Percentiles rank a stretch among this genome's conserved stretches.
Conservation (phyloP, 805 yeast species). For the Cyberlindnera sargentensis region DNA sequence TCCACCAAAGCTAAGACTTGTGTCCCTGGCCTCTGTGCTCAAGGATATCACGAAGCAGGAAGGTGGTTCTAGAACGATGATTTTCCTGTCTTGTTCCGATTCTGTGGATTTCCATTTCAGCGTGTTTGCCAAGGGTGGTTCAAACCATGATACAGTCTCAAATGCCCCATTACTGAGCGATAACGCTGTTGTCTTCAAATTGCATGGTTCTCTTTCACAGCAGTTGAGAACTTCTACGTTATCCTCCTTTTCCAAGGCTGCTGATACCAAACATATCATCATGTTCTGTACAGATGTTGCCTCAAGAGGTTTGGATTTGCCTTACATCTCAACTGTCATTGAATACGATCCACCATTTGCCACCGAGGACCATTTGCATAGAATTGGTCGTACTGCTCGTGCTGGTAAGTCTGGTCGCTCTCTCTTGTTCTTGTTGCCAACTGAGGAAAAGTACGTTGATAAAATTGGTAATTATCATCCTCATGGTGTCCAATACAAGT, state of each 20-base stretch:
- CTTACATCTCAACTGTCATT: slow-evolving; percentile 75
- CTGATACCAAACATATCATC: slow-evolving; percentile 48
- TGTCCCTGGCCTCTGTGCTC: slow-evolving; percentile 64
- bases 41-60: slow-evolving; percentile 37
- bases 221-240: slow-evolving; percentile 71
- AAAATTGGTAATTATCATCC: slow-evolving; percentile 53
- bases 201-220: slow-evolving; percentile 91
- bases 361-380: slow-evolving; percentile 89
- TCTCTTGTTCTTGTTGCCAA: slow-evolving; percentile 75
- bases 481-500: slow-evolving; percentile 40
- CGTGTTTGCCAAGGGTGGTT: slow-evolving; percentile 59
- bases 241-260: slow-evolving; percentile 31
- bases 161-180: slow-evolving; percentile 48
- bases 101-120: slow-evolving; percentile 92
- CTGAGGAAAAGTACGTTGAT: slow-evolving; percentile 81
- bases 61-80: slow-evolving; percentile 52
- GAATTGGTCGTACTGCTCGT: slow-evolving; percentile 97
- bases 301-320: slow-evolving; percentile 91
- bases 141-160: slow-evolving; percentile 34
- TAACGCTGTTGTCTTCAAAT: slow-evolving; percentile 46
- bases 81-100: slow-evolving; percentile 90
- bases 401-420: slow-evolving; percentile 88
- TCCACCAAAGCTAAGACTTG: slow-evolving; percentile 88
- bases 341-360: slow-evolving; percentile 96
- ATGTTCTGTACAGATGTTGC: slow-evolving; percentile 97